Conservation (phyloP, 2,329 filamentous ascomycete genomes). For the Fusarium graminum region DNA sequence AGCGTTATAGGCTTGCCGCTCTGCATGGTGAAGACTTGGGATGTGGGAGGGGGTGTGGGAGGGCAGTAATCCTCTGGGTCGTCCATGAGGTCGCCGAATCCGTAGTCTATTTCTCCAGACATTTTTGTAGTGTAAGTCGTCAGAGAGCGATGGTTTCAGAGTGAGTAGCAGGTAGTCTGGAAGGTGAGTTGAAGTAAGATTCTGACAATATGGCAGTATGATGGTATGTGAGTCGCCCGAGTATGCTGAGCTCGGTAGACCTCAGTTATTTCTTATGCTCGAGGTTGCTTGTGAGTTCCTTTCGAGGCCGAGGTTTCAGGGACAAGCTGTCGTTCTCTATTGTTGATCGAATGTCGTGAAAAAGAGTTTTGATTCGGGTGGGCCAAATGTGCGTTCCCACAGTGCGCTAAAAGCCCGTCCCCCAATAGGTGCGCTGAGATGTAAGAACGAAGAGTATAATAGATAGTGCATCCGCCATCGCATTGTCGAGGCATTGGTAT, state of each 20-base stretch:
- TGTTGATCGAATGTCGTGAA: constrained; percentile 37
- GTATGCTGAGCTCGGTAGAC: background rate
- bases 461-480: background rate
- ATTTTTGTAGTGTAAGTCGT: constrained; percentile 39
- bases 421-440: constrained; percentile 1
- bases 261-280: background rate
- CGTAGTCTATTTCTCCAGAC: constrained; percentile 55
- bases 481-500: background rate
- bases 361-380: constrained; percentile 50
- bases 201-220: background rate
- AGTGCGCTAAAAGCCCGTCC: constrained; percentile 42
- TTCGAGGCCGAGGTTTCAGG: constrained; percentile 3
- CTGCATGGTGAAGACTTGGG: constrained; percentile 76
- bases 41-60: constrained; percentile 80
- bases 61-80: constrained; percentile 86
- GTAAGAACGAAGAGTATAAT: constrained; percentile 2
- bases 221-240: background rate
- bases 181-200: constrained; percentile 17
- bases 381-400: constrained; percentile 47
- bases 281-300: background rate
- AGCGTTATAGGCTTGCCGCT: constrained; percentile 75
- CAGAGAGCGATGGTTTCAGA: background rate
- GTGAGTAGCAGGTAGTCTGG: constrained; percentile 9
- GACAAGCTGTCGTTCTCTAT: constrained; percentile 15
- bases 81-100: constrained; percentile 72